Base-by-base conservation (phyloP, 306 rosid species). In the Fragaria iinumae region DNA sequence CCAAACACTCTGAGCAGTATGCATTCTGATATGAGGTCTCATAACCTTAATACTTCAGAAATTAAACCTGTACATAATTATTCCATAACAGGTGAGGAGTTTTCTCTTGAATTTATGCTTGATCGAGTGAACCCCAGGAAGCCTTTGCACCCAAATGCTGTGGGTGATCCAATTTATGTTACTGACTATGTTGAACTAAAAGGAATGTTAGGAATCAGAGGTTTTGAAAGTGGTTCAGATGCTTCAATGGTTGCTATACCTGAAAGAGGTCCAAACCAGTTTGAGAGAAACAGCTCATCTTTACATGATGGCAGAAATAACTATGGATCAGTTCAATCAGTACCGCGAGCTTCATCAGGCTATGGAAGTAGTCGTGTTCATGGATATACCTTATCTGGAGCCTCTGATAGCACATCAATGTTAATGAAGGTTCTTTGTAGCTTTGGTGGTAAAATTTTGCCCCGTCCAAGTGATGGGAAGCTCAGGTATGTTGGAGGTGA, bases 41-140 rank as follows among this genome's bases (percentile, higher is more conserved):
- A 76, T 50, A 83, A 83, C 74, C 84, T 63, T 8, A 84, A 77
- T 77, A 66, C 56, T 39, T 74, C 91, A 64, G 93, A 84, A 75
- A 83, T 87, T 72, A 93, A 82, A 80, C 91, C 96, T 56, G 93
- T 87, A 66, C 96, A 55, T 82, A 90, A 93, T 86, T 90, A 77
- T 78, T 93, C 97, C 70, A 90, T 90, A 79, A 93, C 96, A 1
- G 97, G 97, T 53, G 96, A 93, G 88, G 97, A 93, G 81, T 93
- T 93, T 69, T 79, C 97, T 52, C 85, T 90, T 20, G 96, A 93
- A 76, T 93, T 93, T 68, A 86, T 93, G 91, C 91, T 87, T 23
- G 97, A 90, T 77, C 89, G 96, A 81, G 90, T 86, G 82, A 90
- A 89, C 86, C 87, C 84, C 66, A 80, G 83, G 84, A 83, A 85